Percentiles rank a stretch among this genome's conserved stretches.
Evolutionary conservation across 1,284 basidiomycete species (phyloP).

Genomic region (Malassezia psittaci): DNA sequence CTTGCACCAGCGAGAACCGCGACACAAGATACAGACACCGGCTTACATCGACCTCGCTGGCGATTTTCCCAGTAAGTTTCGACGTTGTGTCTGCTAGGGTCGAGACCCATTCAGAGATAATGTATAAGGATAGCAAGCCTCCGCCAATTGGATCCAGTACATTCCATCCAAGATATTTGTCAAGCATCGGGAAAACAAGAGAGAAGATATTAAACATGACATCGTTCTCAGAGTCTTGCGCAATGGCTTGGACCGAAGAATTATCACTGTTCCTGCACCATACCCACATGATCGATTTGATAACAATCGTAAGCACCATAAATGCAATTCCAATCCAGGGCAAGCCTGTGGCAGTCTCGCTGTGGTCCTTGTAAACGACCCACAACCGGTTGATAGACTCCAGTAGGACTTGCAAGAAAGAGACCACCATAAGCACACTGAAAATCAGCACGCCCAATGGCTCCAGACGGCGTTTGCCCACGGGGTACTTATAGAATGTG

Average conservation of each 20-base stretch:
- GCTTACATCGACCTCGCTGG: conserved; percentile 29
- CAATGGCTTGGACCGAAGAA: conserved; percentile 47
- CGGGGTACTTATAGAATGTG: conserved; percentile 50
- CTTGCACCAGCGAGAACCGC: conserved; percentile 39
- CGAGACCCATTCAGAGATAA: conserved; percentile 41
- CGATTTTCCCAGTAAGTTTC: conserved; percentile 35
- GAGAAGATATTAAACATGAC: conserved; percentile 54
- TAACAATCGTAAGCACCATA: conserved; percentile 54
- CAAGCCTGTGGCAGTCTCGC: conserved; percentile 34
- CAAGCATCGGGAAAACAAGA: conserved; percentile 52
- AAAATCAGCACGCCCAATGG: conserved; percentile 52
- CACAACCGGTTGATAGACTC: conserved; percentile 33
- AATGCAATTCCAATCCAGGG: conserved; percentile 42
- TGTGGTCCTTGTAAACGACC: conserved; percentile 27
- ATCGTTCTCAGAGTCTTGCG: conserved; percentile 54
- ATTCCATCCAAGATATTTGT: conserved; percentile 24
- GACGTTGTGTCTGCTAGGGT: conserved; percentile 38
- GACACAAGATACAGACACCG: conserved; percentile 39
- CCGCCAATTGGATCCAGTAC: conserved; percentile 43
- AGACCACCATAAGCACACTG: conserved; percentile 54
- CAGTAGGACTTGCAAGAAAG: conserved; percentile 40
- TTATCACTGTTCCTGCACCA: conserved; percentile 48
- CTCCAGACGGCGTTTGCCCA: conserved; percentile 53
- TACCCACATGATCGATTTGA: conserved; percentile 53
- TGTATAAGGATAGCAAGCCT: conserved; percentile 29